A percentile compares a stretch with the other conserved stretches of the same genome.
These are phyloP conservation scores for Phytophthora sojae DNA, from an alignment of 352 stramenopile genomes.

Conservation along the genomic window DNA sequence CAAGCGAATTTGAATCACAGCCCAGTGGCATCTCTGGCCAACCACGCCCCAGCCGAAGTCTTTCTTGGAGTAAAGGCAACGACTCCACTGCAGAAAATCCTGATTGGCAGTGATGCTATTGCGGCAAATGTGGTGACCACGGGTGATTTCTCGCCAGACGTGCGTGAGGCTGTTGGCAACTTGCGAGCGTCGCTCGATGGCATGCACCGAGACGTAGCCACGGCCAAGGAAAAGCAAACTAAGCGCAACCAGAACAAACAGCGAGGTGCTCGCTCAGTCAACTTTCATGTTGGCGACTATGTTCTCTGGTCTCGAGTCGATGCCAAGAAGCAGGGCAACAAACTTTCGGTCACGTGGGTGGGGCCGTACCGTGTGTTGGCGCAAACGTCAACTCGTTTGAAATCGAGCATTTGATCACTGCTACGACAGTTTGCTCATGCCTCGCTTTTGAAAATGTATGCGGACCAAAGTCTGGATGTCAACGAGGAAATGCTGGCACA, in stretches of 20 bases:
- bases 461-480: conserved; percentile 5
- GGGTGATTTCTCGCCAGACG: neutral
- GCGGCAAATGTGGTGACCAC: neutral
- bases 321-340: conserved; percentile 12
- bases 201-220: conserved; percentile 12
- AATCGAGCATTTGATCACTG: conserved; percentile 15
- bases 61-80: conserved; percentile 11
- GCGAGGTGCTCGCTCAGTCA: conserved; percentile 6
- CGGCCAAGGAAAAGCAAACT: conserved; percentile 17
- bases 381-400: conserved; percentile 19
- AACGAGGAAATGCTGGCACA: conserved; percentile 16
- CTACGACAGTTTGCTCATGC: neutral
- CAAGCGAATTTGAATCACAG: conserved; percentile 21
- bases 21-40: conserved; percentile 1
- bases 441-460: conserved; percentile 16
- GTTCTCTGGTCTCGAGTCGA: conserved; percentile 22
- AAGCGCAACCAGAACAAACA: conserved; percentile 20
- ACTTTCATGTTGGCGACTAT: conserved; percentile 16
- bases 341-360: conserved; percentile 16
- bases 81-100: conserved; percentile 16
- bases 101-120: conserved; percentile 3
- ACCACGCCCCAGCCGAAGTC: conserved; percentile 11
- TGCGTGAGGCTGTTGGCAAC: neutral
- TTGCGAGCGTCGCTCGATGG: conserved; percentile 1
- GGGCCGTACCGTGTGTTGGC: conserved; percentile 10